phyloP scores from a whole-genome alignment of 129 eudicot species.

The Escallonia rubra region DNA sequence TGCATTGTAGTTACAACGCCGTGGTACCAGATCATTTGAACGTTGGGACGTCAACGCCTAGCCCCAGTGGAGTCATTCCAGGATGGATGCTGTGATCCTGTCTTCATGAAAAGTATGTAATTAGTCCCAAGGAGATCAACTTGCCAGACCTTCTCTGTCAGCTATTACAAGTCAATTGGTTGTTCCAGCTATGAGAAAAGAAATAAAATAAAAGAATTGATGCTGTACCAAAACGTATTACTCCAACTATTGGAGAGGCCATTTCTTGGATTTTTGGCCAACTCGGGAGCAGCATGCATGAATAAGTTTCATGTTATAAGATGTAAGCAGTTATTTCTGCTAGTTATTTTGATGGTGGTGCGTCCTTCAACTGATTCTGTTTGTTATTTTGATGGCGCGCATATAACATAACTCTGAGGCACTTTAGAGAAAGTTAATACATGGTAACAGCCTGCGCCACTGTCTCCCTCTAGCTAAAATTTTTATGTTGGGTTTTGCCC shows the following conservation, averaged over 20 bases:
- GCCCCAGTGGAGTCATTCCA: conserved; percentile 25
- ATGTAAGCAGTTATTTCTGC: too few relatives aligned
- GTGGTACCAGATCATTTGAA: conserved; percentile 20
- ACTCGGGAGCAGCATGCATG: not conserved
- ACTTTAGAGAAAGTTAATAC: too few relatives aligned
- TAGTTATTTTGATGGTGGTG: too few relatives aligned
- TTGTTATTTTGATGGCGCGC: too few relatives aligned
- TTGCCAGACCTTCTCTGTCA: not conserved
- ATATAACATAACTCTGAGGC: too few relatives aligned
- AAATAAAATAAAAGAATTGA: not conserved
- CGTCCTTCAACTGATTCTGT: too few relatives aligned
- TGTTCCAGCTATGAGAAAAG: not conserved
- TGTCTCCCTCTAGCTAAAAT: too few relatives aligned
- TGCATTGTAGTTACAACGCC: conserved; percentile 23
- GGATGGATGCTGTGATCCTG: conserved; percentile 46
- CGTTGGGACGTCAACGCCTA: conserved; percentile 17
- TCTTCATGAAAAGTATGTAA: not conserved
- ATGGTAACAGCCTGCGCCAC: too few relatives aligned
- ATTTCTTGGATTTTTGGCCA: not conserved
- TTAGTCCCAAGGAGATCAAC: not conserved
- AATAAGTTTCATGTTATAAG: not conserved
- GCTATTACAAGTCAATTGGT: not conserved
- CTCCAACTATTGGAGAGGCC: not conserved
- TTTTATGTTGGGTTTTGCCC: too few relatives aligned
- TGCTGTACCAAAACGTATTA: not conserved